phyloP scores from a whole-genome alignment of 2,329 filamentous ascomycete species.

The Ophiostoma pallidulum region DNA sequence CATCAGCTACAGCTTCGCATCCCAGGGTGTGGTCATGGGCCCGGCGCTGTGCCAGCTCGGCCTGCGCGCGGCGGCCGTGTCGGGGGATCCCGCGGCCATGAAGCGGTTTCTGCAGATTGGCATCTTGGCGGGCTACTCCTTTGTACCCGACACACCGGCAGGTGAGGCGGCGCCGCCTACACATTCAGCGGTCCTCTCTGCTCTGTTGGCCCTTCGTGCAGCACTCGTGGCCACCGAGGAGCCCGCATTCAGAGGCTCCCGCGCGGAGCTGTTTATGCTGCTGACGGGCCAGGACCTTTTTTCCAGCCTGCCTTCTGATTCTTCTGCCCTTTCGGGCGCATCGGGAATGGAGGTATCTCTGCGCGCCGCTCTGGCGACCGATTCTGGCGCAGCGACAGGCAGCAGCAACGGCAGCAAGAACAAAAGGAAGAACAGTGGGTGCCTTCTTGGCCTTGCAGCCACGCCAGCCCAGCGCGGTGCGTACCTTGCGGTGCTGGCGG shows the following conservation, averaged over 20 bases:
- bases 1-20: slow-evolving; percentile 26
- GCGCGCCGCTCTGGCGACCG: slow-evolving; percentile 1
- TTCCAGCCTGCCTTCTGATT: no score
- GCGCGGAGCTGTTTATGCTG: slow-evolving; percentile 16
- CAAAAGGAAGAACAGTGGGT: neutral
- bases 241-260: neutral
- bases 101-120: slow-evolving; percentile 16
- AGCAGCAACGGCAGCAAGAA: no score
- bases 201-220: neutral
- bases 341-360: slow-evolving; percentile 9
- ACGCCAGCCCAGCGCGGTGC: neutral
- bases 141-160: neutral
- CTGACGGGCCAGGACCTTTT: slow-evolving; percentile 14
- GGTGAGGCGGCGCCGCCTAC: neutral
- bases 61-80: slow-evolving; percentile 12
- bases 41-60: slow-evolving; percentile 15
- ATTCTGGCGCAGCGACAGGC: no score
- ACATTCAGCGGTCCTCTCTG: neutral
- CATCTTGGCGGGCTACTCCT: slow-evolving; percentile 4
- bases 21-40: slow-evolving; percentile 12
- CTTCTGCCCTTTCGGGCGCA: no score
- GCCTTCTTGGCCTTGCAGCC: neutral
- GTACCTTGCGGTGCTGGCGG: slow-evolving; percentile 15
- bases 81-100: slow-evolving; percentile 13
- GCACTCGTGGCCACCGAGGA: neutral